Base-by-base conservation (phyloP, 2,329 filamentous ascomycete genomes). In the Ophiostoma himal-ulmi region DNA sequence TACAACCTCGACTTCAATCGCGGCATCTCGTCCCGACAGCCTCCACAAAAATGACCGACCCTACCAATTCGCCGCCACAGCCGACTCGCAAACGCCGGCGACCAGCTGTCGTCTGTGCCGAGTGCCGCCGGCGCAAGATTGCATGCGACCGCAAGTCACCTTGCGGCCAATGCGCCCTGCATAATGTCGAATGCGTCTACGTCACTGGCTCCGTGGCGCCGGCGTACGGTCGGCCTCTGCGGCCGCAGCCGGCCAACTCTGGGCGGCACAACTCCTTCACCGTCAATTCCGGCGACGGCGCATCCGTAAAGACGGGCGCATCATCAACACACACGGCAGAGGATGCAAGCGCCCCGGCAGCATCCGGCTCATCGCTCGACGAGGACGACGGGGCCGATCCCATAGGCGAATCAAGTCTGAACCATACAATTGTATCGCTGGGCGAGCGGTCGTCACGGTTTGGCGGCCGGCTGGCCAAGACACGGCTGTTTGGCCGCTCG, bases 111-210 rank as follows among this genome's bases (percentile, higher is more conserved):
- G 86, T 86, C 0, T 88, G 86, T 74, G 78, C 81, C 72, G 80
- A 86, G 48, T 90, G 88, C 74, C 82, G 87, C 41, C 82, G 79
- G 70, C 84, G 86, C 44, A 90, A 90, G 77, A 84, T 89, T 71
- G 82, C 83, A 67, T 90, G 87, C 74, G 84, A 89, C 75, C 83
- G 85, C 64, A 83, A 84, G 71, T 77, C 78, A 5, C 88, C 88
- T 1, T 89, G 87, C 74, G 82, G 80, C 71, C 86, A 87, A 70
- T 90, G 88, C 74, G 83, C 83, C 70, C 84, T 85, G 22, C 82
- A 82, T 72, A 84, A 83, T 39, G 80, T 82, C 3, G 79, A 80
- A 30, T 90, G 88, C 73, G 79, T 84, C 0, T 89, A 88, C 74
- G 78, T 73, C 3, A 73, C 72, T 0, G 72, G 71, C 34, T 76